phyloP scores from a whole-genome alignment of 2,329 filamentous ascomycete genomes.

The Pyrenochaeta sp. region DNA sequence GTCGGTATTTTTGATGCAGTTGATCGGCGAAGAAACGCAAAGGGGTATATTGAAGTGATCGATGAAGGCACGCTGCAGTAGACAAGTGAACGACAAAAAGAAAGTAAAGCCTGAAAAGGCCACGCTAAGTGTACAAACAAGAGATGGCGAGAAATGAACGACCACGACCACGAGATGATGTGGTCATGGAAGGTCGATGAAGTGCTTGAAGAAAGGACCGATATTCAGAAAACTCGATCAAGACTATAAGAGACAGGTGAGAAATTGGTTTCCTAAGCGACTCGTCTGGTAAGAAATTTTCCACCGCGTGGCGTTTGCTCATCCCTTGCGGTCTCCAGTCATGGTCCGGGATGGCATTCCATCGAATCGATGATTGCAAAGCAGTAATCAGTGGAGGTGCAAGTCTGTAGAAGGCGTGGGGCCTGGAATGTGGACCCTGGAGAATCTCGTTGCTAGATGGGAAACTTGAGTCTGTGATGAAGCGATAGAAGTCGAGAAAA shows the following conservation, averaged over 20 bases:
- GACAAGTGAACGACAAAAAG: slow-evolving; percentile 3
- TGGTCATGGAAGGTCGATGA: slow-evolving; percentile 6
- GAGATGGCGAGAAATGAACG: slow-evolving; percentile 6
- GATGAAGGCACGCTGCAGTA: slow-evolving; percentile 6
- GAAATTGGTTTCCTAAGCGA: slow-evolving; percentile 32
- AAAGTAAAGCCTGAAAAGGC: slow-evolving; percentile 3
- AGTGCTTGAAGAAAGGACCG: slow-evolving; percentile 3
- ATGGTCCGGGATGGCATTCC: slow-evolving; percentile 40
- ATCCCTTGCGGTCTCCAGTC: slow-evolving; percentile 44
- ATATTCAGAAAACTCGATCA: slow-evolving; percentile 4
- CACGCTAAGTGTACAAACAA: slow-evolving; percentile 3
- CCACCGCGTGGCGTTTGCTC: slow-evolving; percentile 21
- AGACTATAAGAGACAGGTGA: slow-evolving; percentile 13
- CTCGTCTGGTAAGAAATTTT: slow-evolving; percentile 22
- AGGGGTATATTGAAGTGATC: slow-evolving; percentile 12
- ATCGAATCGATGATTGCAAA: slow-evolving; percentile 9
- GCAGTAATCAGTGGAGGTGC: slow-evolving; percentile 14
- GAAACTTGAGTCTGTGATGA: not conserved
- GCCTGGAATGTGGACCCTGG: slow-evolving; percentile 2
- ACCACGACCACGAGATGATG: slow-evolving; percentile 8
- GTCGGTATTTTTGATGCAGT: not conserved
- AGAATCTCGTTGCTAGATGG: not conserved
- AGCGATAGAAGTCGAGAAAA: not conserved
- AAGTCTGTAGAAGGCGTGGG: slow-evolving; percentile 11
- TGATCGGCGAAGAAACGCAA: slow-evolving; percentile 4